Base-by-base conservation (phyloP, 2,329 filamentous ascomycete species). In the Colletotrichum eremochloae region DNA sequence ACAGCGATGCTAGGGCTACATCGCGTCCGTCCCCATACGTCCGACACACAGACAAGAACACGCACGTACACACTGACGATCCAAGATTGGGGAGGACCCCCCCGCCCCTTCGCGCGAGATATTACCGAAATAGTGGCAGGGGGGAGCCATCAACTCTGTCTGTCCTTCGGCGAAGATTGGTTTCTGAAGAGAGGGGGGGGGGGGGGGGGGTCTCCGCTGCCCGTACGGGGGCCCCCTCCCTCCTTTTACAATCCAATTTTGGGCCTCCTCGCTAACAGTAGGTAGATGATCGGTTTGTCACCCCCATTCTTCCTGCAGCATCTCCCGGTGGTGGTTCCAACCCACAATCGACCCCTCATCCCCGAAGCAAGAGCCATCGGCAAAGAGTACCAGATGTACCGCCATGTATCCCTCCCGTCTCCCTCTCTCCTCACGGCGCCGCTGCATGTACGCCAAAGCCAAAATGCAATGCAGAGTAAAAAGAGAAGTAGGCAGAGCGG, bases 241-340 rank as follows among this genome's bases (percentile, higher is more conserved):
- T 44, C 42, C 20, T 24, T 38, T 14, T 7, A 36, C 33, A n/a
- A n/a, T 48, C 46, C 46, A 18, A 52, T 46, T 12, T 52, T 52
- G 20, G 20, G 46, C 36, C 40, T 20, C 46, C 44, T 36, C 31
- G 48, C 48, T 36, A 15, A 42, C 12, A 40, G 38, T 18, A 33
- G n/a, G n/a, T 15, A 48, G 8, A 20, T 24, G 52, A 48, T n/a
- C 31, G 38, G 36, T 7, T 15, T 6, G 5, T 24, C 24, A 24
- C 24, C 63, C 14, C 68, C 56, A 29, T 67, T 67, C 36, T 53
- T 14, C 63, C 42, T 63, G 68, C 68, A 71, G 64, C 36, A 71
- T 71, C 57, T 68, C 46, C 55, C 53, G 24, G 24, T 29, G 8
- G 24, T 38, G 18, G 11, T 8, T 11, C 20, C 1, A 61, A 33